These are phyloP conservation scores for Exophiala phaeomuriformis DNA, from an alignment of 2,329 filamentous ascomycete genomes.

Conservation along the genomic window DNA sequence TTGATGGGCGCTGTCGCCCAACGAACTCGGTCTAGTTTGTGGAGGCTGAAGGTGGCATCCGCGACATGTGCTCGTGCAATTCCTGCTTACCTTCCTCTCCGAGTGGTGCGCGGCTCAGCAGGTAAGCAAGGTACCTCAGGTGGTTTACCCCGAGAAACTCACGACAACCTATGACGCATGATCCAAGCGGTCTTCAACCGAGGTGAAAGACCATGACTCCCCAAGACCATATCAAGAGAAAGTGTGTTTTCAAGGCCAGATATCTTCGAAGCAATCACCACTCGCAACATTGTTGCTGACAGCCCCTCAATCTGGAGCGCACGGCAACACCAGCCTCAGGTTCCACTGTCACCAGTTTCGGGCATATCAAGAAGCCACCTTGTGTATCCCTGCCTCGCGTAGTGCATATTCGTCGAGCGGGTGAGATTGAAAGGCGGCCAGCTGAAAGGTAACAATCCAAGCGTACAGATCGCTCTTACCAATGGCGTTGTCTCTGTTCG, in stretches of 20 bases:
- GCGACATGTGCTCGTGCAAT: background rate
- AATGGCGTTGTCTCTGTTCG: constrained; percentile 2
- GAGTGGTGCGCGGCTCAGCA: too few relatives aligned
- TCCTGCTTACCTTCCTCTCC: background rate
- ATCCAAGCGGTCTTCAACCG: too few relatives aligned
- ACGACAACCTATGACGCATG: too few relatives aligned
- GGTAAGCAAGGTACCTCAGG: too few relatives aligned
- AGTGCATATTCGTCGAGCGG: background rate
- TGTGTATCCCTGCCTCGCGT: background rate
- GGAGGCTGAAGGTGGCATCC: too few relatives aligned
- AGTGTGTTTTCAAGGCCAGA: too few relatives aligned
- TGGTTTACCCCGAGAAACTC: too few relatives aligned
- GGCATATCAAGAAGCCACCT: background rate
- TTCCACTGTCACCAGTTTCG: background rate
- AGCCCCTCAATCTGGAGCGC: background rate
- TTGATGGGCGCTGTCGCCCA: background rate
- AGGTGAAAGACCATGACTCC: too few relatives aligned
- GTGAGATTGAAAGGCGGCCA: background rate
- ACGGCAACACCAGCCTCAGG: background rate
- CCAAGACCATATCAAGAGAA: too few relatives aligned
- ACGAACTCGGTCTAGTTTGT: too few relatives aligned
- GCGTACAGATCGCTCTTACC: background rate
- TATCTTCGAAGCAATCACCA: too few relatives aligned
- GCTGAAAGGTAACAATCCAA: constrained; percentile 7
- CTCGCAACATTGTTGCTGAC: background rate